phyloP scores from a whole-genome alignment of 2,329 filamentous ascomycete species.

The Dactylellina haptotyla region DNA sequence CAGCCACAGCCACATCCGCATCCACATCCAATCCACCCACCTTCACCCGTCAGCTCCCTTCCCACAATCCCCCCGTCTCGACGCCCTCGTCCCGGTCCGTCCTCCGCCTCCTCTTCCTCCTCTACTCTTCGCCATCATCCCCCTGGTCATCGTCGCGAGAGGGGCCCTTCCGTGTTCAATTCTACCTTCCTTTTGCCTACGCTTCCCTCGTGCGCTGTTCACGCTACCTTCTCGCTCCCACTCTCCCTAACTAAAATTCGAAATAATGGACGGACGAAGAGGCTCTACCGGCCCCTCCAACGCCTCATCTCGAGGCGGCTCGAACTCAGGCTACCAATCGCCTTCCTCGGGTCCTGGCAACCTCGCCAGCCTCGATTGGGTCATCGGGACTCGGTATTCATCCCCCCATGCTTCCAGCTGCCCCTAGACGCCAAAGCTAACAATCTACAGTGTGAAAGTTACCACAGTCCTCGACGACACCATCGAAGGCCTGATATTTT shows the following conservation, averaged over 20 bases:
- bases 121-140: neutral
- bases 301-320: conserved; percentile 43
- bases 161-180: neutral
- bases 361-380: conserved; percentile 56
- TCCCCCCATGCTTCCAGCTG: neutral
- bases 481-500: conserved; percentile 57
- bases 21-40: neutral
- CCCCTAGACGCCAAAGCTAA: neutral
- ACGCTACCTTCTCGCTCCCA: neutral
- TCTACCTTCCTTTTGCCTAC: neutral
- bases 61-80: too few relatives aligned
- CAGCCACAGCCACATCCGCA: too few relatives aligned
- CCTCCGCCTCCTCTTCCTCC: neutral
- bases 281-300: conserved; percentile 54
- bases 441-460: conserved; percentile 55
- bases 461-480: conserved; percentile 58
- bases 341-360: conserved; percentile 47
- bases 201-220: neutral
- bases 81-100: neutral
- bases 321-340: conserved; percentile 44
- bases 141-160: neutral
- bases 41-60: neutral
- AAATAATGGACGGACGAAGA: conserved; percentile 54
- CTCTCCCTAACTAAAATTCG: conserved; percentile 4
- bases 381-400: conserved; percentile 57